A percentile compares a stretch with the other conserved stretches of the same genome.
These are phyloP conservation scores for Agapanthus africanus DNA, from an alignment of 106 monocot genomes.

Conservation along the genomic window DNA sequence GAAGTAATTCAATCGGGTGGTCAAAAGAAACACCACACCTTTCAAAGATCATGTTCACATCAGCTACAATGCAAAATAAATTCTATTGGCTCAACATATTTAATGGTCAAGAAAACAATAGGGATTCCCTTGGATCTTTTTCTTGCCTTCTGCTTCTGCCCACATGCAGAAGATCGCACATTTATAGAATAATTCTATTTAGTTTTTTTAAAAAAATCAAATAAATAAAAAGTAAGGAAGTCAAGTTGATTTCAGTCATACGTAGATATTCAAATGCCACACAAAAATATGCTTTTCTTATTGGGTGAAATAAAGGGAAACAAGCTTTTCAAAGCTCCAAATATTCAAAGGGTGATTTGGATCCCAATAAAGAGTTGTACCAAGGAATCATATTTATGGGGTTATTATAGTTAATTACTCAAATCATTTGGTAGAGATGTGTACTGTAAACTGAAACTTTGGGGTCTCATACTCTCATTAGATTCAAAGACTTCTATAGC, in stretches of 20 bases:
- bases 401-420: neutral
- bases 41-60: too few relatives aligned
- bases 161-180: neutral
- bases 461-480: too few relatives aligned
- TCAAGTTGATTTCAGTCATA: neutral
- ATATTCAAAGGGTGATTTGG: neutral
- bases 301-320: neutral
- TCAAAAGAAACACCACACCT: neutral
- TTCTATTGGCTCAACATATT: neutral
- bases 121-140: neutral
- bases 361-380: neutral
- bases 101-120: neutral
- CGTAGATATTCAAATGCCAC: neutral
- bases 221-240: neutral
- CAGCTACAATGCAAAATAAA: neutral
- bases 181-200: neutral
- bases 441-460: too few relatives aligned
- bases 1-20: neutral
- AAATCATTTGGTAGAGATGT: too few relatives aligned
- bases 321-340: neutral
- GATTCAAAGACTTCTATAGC: neutral
- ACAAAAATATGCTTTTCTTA: neutral
- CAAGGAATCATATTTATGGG: neutral
- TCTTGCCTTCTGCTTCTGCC: neutral
- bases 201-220: too few relatives aligned